phyloP scores from a whole-genome alignment of 495 filamentous ascomycete genomes.

The Penicillium desertorum region DNA sequence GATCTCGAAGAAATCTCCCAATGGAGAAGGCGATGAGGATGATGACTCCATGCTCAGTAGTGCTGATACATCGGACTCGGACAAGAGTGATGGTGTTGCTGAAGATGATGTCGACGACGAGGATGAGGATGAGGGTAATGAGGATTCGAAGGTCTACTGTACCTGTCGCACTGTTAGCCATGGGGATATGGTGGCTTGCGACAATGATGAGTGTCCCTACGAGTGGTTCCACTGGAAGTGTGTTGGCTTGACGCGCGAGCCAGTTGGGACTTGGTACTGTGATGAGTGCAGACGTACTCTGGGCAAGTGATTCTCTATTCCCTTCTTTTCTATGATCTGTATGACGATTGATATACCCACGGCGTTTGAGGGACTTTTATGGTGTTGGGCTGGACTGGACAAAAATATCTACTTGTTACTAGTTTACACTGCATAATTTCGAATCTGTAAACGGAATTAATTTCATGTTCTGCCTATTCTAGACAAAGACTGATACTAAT shows the following conservation, averaged over 20 bases:
- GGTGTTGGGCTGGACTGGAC: conserved; percentile 2
- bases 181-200: conserved; percentile 98
- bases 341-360: conserved; percentile 24
- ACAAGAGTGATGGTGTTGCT: conserved; percentile 40
- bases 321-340: conserved; percentile 9
- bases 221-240: conserved; percentile 99
- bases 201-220: conserved; percentile 86
- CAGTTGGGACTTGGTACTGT: conserved; percentile 90
- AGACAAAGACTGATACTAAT: conserved; percentile 3
- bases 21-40: conserved; percentile 64
- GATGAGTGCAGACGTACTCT: conserved; percentile 69
- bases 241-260: conserved; percentile 85
- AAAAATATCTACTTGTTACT: background rate
- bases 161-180: conserved; percentile 88
- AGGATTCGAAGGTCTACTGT: conserved; percentile 89
- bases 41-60: conserved; percentile 58
- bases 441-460: conserved; percentile 1
- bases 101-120: conserved; percentile 66
- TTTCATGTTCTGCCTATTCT: conserved; percentile 4
- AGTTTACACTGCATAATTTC: conserved; percentile 1
- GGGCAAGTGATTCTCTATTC: conserved; percentile 38
- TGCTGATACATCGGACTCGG: conserved; percentile 52
- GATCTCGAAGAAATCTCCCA: conserved; percentile 58
- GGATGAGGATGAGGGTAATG: conserved; percentile 79
- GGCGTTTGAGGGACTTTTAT: conserved; percentile 15